A percentile compares a stretch with the other conserved stretches of the same genome.
Conservation (phyloP, 2,329 filamentous ascomycete genomes). For the Colletotrichum aenigma region DNA sequence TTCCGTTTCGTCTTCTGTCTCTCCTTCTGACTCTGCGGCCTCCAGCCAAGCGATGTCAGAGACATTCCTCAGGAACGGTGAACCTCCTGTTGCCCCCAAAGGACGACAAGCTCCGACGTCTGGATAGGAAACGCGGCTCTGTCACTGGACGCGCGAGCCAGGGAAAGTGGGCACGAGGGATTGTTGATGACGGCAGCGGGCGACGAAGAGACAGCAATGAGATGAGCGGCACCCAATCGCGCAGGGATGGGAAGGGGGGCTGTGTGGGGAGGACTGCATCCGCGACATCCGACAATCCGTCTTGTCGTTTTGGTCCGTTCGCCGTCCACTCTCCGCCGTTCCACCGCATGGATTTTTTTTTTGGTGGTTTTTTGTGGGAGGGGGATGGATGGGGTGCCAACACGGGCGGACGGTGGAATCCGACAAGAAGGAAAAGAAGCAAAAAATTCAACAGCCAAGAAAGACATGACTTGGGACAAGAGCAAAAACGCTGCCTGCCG, state of each 20-base stretch:
- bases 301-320: conserved; percentile 12
- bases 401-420: background rate
- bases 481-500: background rate
- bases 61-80: background rate
- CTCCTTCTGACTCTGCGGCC: background rate
- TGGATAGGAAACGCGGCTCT: conserved; percentile 6
- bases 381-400: background rate
- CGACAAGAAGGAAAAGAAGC: background rate
- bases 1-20: background rate
- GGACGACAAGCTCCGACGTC: background rate
- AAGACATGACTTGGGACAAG: background rate
- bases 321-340: background rate
- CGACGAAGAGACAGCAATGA: background rate
- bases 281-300: conserved; percentile 17
- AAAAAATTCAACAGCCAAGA: background rate
- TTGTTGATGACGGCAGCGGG: conserved; percentile 4
- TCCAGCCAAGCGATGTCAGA: background rate
- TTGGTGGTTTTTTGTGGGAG: background rate
- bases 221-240: background rate
- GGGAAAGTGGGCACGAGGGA: background rate
- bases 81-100: background rate
- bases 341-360: background rate
- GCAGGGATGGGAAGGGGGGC: background rate
- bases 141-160: background rate
- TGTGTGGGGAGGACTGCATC: conserved; percentile 4